Evolutionary conservation across 2,329 filamentous ascomycete species (phyloP).

Genomic region (Colletotrichum ledebouriae): DNA sequence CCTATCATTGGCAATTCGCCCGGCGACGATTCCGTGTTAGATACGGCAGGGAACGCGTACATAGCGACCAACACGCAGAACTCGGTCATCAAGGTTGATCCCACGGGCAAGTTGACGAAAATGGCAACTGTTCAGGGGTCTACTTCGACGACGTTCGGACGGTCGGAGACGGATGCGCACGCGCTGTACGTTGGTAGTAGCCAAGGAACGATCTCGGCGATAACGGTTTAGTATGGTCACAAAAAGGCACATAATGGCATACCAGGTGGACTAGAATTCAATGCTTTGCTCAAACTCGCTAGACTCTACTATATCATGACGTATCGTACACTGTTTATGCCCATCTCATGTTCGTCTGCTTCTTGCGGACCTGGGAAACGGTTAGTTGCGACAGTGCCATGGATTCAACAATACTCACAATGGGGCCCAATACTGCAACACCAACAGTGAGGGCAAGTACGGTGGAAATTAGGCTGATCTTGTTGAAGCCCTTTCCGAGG

Average conservation of each 20-base stretch:
- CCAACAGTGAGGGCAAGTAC: conserved; percentile 84
- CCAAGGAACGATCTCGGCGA: not conserved
- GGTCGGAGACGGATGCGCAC: not conserved
- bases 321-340: conserved; percentile 42
- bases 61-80: conserved; percentile 14
- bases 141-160: conserved; percentile 1
- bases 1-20: conserved; percentile 16
- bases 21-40: conserved; percentile 24
- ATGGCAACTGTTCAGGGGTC: conserved; percentile 20
- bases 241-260: not conserved
- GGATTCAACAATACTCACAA: conserved; percentile 72
- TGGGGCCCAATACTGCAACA: conserved; percentile 82
- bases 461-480: conserved; percentile 85
- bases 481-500: conserved; percentile 93
- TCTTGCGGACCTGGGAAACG: conserved; percentile 65
- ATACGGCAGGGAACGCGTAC: conserved; percentile 15
- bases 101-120: not conserved
- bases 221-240: too few relatives aligned
- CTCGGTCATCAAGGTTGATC: too few relatives aligned
- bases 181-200: conserved; percentile 1
- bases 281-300: conserved; percentile 12
- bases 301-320: conserved; percentile 33
- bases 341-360: conserved; percentile 78
- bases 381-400: conserved; percentile 50
- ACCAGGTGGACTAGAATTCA: not conserved